Base-by-base conservation (phyloP, 495 filamentous ascomycete genomes). In the Hypoxylon crocopeplum region DNA sequence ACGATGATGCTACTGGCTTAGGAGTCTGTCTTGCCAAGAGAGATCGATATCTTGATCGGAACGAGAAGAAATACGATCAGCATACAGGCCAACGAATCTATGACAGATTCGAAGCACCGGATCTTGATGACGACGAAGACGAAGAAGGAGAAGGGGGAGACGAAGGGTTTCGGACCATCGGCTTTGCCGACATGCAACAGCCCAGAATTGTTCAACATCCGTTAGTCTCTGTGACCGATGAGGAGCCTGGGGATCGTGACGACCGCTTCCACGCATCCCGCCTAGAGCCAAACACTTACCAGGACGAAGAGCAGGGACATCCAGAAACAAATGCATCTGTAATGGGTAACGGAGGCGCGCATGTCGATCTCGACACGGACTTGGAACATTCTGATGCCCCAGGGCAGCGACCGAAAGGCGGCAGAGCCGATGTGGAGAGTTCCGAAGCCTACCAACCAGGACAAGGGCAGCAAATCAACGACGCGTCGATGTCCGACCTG, bases 21-120 rank as follows among this genome's bases (percentile, higher is more conserved):
- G 76, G 80, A 11, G 71, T 96, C 10, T 82, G 75, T 24, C 81
- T 94, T 3, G 91, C 91, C 4, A 81, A 82, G 44, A 83, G 90
- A 10, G 90, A 97, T 70, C 77, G 85, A 25, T 62, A 77, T 15
- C 69, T 82, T 11, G 76, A 82, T 48, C 75, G 75, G 41, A 73
- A 76, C 21, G 69, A 75, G 39, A 78, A 77, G 60, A 55, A 59
- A 6, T 81, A 79, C 27, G 77, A 82, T 37, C 65, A 77, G 0
- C 60, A 68, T 13, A 69, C 67, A 0, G 76, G 74, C 5, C 70
- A 75, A 39, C 66, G 77, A 22, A 69, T 81, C 10, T 81, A 79
- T 42, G 77, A 74, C 62, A 76, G 68, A 46, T 81, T 81, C 37
- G 79, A 79, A 48, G 67, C 68, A 8, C 77, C 77, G 0, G 67